phyloP scores from a whole-genome alignment of 805 yeast genomes.

The Candida railenensis region DNA sequence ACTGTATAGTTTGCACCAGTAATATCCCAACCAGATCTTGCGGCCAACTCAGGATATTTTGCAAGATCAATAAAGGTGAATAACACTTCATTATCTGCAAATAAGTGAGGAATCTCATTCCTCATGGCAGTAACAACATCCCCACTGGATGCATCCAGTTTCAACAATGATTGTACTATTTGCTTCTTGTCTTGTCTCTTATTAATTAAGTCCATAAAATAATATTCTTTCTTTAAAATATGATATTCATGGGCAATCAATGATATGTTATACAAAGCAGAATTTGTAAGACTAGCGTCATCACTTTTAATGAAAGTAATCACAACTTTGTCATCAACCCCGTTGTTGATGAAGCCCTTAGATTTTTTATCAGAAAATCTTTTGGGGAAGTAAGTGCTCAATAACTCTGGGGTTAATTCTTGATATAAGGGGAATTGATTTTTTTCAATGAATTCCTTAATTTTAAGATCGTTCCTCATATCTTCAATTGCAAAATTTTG shows the following conservation, averaged over 20 bases:
- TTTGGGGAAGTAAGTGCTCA: constrained; percentile 34
- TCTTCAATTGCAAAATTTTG: constrained; percentile 67
- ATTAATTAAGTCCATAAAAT: constrained; percentile 30
- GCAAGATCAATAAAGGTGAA: constrained; percentile 53
- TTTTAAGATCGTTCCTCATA: constrained; percentile 47
- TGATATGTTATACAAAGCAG: constrained; percentile 38
- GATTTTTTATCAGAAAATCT: constrained; percentile 13
- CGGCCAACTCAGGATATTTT: constrained; percentile 27
- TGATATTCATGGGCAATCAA: constrained; percentile 51
- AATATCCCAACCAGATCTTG: constrained; percentile 36
- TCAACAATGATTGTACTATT: constrained; percentile 39
- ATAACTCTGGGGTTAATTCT: constrained; percentile 46
- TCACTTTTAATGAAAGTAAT: constrained; percentile 47
- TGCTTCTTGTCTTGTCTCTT: constrained; percentile 38
- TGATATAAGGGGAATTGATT: constrained; percentile 52
- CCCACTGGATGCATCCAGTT: constrained; percentile 39
- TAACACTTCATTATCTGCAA: constrained; percentile 40
- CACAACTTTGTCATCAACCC: constrained; percentile 43
- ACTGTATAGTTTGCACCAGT: constrained; percentile 28
- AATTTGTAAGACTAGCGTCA: constrained; percentile 29
- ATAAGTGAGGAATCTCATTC: constrained; percentile 47
- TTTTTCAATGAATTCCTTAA: constrained; percentile 50
- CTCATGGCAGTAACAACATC: constrained; percentile 50
- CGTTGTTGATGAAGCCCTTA: constrained; percentile 7
- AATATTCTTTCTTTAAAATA: constrained; percentile 39